Evolutionary conservation across 345 rosid genomes (phyloP).

Genomic region (Aquilaria yunnanensis): DNA sequence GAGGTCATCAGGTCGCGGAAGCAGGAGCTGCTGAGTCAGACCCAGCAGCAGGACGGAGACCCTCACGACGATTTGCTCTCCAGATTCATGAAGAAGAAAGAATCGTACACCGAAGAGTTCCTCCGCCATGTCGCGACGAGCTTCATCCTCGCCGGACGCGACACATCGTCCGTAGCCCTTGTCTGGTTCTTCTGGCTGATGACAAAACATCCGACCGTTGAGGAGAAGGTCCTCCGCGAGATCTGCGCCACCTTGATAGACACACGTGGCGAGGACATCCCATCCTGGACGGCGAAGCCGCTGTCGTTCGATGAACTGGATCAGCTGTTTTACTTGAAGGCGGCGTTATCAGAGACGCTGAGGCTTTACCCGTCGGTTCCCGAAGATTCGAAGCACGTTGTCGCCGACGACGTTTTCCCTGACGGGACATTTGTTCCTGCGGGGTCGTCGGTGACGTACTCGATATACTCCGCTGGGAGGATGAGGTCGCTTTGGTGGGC

Average conservation of each 20-base stretch:
- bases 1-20: slow-evolving; percentile 68
- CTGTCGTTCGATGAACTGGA: slow-evolving; percentile 70
- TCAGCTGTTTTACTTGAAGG: slow-evolving; percentile 67
- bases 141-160: slow-evolving; percentile 95
- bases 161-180: slow-evolving; percentile 90
- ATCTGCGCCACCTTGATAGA: slow-evolving; percentile 48
- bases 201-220: slow-evolving; percentile 51
- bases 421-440: slow-evolving; percentile 92
- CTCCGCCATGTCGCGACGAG: slow-evolving; percentile 91
- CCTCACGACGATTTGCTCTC: slow-evolving; percentile 83
- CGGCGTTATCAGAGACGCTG: slow-evolving; percentile 81
- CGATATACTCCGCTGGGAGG: slow-evolving; percentile 88
- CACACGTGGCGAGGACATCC: slow-evolving; percentile 64
- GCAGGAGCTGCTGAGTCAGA: slow-evolving; percentile 50
- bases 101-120: slow-evolving; percentile 62
- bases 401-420: slow-evolving; percentile 70
- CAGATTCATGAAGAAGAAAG: slow-evolving; percentile 86
- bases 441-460: slow-evolving; percentile 83
- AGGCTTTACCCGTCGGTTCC: slow-evolving; percentile 94
- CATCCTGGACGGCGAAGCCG: slow-evolving; percentile 63
- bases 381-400: slow-evolving; percentile 78
- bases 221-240: slow-evolving; percentile 67
- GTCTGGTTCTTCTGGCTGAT: slow-evolving; percentile 93
- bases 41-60: slow-evolving; percentile 22
- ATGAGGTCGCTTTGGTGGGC: slow-evolving; percentile 90